phyloP scores from a whole-genome alignment of 805 yeast genomes.

The Kodamaea laetipori region DNA sequence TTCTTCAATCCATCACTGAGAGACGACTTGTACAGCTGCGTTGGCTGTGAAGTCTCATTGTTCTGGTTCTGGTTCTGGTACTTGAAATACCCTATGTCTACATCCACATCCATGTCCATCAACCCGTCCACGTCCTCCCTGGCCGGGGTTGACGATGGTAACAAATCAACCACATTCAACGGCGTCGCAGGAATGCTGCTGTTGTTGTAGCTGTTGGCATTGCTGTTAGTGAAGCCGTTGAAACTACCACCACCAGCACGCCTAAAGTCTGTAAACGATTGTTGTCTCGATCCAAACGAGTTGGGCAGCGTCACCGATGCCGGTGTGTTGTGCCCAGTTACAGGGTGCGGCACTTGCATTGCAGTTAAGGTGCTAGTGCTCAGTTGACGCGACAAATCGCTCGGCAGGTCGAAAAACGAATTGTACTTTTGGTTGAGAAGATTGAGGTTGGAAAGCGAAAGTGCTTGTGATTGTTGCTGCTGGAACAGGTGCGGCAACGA shows the following conservation, averaged over 20 bases:
- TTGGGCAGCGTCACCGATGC: conserved; percentile 15
- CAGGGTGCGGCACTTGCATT: conserved; percentile 3
- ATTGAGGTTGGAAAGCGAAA: conserved; percentile 28
- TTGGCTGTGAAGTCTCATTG: conserved; percentile 15
- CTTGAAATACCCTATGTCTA: conserved; percentile 12
- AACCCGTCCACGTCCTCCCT: conserved; percentile 4
- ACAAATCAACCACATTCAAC: conserved; percentile 16
- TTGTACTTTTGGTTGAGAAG: conserved; percentile 23
- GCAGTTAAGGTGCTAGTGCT: conserved; percentile 13
- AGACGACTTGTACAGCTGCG: conserved; percentile 9
- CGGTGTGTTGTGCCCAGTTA: conserved; percentile 12
- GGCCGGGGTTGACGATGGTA: conserved; percentile 11
- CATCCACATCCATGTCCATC: conserved; percentile 13
- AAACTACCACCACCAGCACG: neutral
- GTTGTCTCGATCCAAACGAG: conserved; percentile 11
- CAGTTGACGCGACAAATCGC: conserved; percentile 15
- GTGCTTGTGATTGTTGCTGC: conserved; percentile 15
- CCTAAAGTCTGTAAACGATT: conserved; percentile 9
- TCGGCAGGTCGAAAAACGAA: conserved; percentile 24
- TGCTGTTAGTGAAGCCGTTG: neutral
- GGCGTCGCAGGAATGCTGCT: conserved; percentile 18
- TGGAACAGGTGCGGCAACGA: conserved; percentile 7
- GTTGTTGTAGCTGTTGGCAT: conserved; percentile 1
- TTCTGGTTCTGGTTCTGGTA: conserved; percentile 14
- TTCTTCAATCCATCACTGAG: conserved; percentile 14